Percentiles rank a stretch among this genome's conserved stretches.
phyloP scores from a whole-genome alignment of 2,329 filamentous ascomycete genomes.

The Ambrosiella xylebori region DNA sequence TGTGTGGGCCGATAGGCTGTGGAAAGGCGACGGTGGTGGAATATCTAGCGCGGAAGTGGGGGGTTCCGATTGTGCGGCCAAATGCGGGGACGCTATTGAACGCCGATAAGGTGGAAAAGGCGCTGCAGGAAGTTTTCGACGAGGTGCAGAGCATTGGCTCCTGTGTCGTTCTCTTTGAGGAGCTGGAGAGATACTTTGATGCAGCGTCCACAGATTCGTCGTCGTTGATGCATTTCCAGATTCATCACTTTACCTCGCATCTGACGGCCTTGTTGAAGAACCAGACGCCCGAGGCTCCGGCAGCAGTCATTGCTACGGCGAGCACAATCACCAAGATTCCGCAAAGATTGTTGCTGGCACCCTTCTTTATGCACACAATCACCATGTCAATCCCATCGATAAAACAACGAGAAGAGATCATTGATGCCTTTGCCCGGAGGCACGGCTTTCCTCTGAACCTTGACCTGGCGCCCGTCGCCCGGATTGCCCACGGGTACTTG shows the following conservation, averaged over 20 bases:
- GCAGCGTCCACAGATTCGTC: constrained; percentile 63
- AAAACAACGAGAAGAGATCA: constrained; percentile 56
- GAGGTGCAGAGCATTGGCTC: constrained; percentile 74
- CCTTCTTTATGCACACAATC: constrained; percentile 67
- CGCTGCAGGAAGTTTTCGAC: constrained; percentile 29
- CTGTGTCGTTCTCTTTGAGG: constrained; percentile 56
- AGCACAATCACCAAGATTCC: constrained; percentile 78
- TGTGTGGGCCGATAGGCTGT: constrained; percentile 66
- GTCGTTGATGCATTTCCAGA: constrained; percentile 19
- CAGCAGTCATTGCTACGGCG: constrained; percentile 82
- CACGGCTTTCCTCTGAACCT: constrained; percentile 42
- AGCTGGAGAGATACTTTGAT: too few relatives aligned
- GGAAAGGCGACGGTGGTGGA: constrained; percentile 66
- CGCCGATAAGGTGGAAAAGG: constrained; percentile 24
- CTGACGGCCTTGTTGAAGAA: constrained; percentile 3
- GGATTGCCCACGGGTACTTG: constrained; percentile 79
- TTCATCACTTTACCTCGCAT: background rate
- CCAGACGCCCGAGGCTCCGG: constrained; percentile 27
- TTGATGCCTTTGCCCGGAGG: constrained; percentile 49
- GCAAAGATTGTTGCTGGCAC: constrained; percentile 54
- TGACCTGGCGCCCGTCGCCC: constrained; percentile 54
- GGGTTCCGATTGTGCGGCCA: constrained; percentile 52
- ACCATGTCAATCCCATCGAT: constrained; percentile 79
- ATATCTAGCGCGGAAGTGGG: constrained; percentile 53
- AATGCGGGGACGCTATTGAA: constrained; percentile 21